Evolutionary conservation across 129 eudicot genomes (phyloP).

Genomic region (Escallonia rubra): DNA sequence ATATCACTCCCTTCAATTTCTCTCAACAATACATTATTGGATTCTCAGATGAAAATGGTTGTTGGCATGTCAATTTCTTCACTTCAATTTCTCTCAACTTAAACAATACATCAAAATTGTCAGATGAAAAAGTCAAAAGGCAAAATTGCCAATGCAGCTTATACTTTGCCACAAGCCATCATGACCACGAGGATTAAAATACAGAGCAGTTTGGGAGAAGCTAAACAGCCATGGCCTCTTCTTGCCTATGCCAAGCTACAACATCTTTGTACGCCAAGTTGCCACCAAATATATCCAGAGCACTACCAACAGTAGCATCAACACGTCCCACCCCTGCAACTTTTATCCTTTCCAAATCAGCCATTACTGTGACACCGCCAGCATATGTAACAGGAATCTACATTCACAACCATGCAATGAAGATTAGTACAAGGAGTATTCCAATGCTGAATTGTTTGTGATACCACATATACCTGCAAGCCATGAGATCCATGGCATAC

Average conservation of each 20-base stretch:
- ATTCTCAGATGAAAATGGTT: too few relatives aligned
- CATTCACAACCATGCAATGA: not conserved
- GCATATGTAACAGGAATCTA: conserved; percentile 98
- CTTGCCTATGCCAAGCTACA: conserved; percentile 74
- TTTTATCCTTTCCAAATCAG: conserved; percentile 78
- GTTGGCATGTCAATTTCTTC: too few relatives aligned
- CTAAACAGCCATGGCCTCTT: conserved; percentile 40
- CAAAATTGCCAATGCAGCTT: too few relatives aligned
- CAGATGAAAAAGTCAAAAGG: too few relatives aligned
- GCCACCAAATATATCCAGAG: conserved; percentile 93
- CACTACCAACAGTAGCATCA: conserved; percentile 94
- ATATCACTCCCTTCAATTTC: too few relatives aligned
- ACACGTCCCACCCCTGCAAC: conserved; percentile 72
- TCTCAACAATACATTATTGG: too few relatives aligned
- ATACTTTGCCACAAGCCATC: too few relatives aligned
- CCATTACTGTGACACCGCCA: conserved; percentile 82
- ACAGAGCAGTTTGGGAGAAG: not conserved
- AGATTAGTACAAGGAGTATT: too few relatives aligned
- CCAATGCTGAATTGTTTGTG: not conserved
- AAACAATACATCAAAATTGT: too few relatives aligned
- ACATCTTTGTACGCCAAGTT: conserved; percentile 78
- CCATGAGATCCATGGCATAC: not conserved
- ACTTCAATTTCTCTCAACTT: too few relatives aligned
- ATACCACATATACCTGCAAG: not conserved
- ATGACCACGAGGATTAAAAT: too few relatives aligned